phyloP scores from a whole-genome alignment of 768 basidiomycete species.

The Suillus clintonianus region DNA sequence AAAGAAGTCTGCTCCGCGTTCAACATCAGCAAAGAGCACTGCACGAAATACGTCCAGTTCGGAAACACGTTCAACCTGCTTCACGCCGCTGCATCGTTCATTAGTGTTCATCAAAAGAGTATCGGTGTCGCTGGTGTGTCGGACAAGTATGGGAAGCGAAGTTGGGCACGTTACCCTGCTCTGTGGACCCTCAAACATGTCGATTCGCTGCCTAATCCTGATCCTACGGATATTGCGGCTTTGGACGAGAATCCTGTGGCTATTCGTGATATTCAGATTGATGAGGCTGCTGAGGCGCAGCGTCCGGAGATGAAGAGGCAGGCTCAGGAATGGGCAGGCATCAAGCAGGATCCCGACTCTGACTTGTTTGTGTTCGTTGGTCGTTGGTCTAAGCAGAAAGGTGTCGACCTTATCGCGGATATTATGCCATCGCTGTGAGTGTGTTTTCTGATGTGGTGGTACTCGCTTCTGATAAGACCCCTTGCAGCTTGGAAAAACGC shows the following conservation, averaged over 20 bases:
- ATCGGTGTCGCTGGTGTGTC: conserved; percentile 95
- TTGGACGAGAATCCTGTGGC: conserved; percentile 77
- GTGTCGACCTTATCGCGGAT: conserved; percentile 96
- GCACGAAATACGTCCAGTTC: conserved; percentile 96
- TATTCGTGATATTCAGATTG: conserved; percentile 74
- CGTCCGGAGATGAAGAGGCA: conserved; percentile 90
- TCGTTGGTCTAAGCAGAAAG: conserved; percentile 98
- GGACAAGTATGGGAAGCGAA: conserved; percentile 96
- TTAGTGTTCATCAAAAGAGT: conserved; percentile 90
- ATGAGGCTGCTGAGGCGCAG: conserved; percentile 81
- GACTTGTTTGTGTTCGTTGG: conserved; percentile 96
- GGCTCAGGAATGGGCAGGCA: conserved; percentile 93
- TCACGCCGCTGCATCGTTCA: conserved; percentile 90
- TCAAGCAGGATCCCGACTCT: conserved; percentile 87
- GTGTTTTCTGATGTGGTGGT: fast-evolving
- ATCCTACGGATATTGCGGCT: conserved; percentile 93
- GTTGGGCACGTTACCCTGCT: conserved; percentile 95
- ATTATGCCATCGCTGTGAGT: conserved; percentile 87
- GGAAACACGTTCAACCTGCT: conserved; percentile 97
- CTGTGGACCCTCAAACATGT: conserved; percentile 96
- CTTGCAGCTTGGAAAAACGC: conserved; percentile 75
- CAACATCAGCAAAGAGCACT: conserved; percentile 95
- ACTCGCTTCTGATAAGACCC: not conserved
- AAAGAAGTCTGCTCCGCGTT: conserved; percentile 98
- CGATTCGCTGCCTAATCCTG: conserved; percentile 93